Conservation (phyloP, 805 yeast genomes). For the Wickerhamomyces sydowiorum region DNA sequence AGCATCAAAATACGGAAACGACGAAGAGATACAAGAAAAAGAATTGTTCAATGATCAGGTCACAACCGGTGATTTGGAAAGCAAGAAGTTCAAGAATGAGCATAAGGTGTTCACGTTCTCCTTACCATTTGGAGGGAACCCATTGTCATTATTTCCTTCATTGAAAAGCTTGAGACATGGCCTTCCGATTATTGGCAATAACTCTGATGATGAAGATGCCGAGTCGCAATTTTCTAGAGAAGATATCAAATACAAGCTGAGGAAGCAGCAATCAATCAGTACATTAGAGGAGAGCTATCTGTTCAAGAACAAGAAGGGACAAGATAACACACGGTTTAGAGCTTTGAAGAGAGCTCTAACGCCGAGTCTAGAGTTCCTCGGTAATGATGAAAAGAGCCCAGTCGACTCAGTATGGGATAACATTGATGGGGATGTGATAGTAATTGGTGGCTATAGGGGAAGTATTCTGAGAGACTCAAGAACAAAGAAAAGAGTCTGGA, state of each 20-base stretch:
- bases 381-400: conserved; percentile 13
- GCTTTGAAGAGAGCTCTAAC: conserved; percentile 65
- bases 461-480: conserved; percentile 61
- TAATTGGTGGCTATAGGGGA: conserved; percentile 89
- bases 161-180: conserved; percentile 11
- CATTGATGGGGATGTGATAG: conserved; percentile 71
- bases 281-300: conserved; percentile 60
- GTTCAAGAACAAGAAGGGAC: conserved; percentile 45
- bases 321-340: conserved; percentile 60
- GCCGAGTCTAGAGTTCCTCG: conserved; percentile 32
- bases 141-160: conserved; percentile 19
- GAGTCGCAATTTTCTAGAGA: conserved; percentile 7
- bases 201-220: conserved; percentile 8
- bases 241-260: conserved; percentile 26
- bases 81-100: conserved; percentile 12
- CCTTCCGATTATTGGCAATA: conserved; percentile 16
- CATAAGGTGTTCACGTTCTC: conserved; percentile 31
- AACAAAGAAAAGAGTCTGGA: conserved; percentile 72
- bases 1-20: conserved; percentile 5
- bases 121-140: conserved; percentile 33
- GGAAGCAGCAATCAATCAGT: conserved; percentile 50
- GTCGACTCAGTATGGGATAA: conserved; percentile 46
- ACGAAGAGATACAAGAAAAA: conserved; percentile 6
- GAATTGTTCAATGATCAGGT: conserved; percentile 10
- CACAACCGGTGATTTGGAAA: conserved; percentile 14